Evolutionary conservation across 1,284 basidiomycete genomes (phyloP).

Genomic region (Irpex sp.): DNA sequence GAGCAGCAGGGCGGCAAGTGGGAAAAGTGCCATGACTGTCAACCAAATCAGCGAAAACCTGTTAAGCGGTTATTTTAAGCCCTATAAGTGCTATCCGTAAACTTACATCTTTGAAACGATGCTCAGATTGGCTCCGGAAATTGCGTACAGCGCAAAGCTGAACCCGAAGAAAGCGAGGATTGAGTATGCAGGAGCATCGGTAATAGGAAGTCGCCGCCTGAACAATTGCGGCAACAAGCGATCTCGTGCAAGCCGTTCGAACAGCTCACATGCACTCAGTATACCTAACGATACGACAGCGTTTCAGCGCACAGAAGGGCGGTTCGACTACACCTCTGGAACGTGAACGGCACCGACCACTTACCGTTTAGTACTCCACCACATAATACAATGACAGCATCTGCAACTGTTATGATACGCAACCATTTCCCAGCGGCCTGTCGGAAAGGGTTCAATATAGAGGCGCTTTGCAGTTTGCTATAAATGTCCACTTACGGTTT

Average conservation of each 20-base stretch:
- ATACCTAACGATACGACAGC: slow-evolving; percentile 37
- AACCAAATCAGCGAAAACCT: slow-evolving; percentile 66
- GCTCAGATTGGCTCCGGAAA: slow-evolving; percentile 46
- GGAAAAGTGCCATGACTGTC: slow-evolving; percentile 61
- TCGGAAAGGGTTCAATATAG: slow-evolving; percentile 5
- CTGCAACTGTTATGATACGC: slow-evolving; percentile 54
- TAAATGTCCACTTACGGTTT: slow-evolving; percentile 33
- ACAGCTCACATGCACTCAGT: slow-evolving; percentile 54
- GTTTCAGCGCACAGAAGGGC: not conserved
- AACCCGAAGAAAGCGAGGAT: slow-evolving; percentile 50
- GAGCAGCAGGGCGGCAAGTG: slow-evolving; percentile 54
- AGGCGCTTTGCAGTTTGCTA: not conserved
- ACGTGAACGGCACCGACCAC: not conserved
- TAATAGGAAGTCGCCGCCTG: slow-evolving; percentile 43
- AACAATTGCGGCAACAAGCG: slow-evolving; percentile 56
- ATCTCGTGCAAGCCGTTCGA: slow-evolving; percentile 56
- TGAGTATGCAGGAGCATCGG: slow-evolving; percentile 51
- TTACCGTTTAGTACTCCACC: slow-evolving; percentile 67
- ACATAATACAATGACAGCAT: slow-evolving; percentile 63
- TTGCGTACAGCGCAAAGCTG: slow-evolving; percentile 53
- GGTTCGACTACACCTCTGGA: not conserved
- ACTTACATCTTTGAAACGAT: slow-evolving; percentile 56
- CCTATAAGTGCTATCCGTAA: not conserved
- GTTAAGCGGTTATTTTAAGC: not conserved
- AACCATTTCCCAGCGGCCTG: slow-evolving; percentile 58